These are phyloP conservation scores for Hypoxylon rickii DNA, from an alignment of 495 filamentous ascomycete genomes.

Conservation along the genomic window DNA sequence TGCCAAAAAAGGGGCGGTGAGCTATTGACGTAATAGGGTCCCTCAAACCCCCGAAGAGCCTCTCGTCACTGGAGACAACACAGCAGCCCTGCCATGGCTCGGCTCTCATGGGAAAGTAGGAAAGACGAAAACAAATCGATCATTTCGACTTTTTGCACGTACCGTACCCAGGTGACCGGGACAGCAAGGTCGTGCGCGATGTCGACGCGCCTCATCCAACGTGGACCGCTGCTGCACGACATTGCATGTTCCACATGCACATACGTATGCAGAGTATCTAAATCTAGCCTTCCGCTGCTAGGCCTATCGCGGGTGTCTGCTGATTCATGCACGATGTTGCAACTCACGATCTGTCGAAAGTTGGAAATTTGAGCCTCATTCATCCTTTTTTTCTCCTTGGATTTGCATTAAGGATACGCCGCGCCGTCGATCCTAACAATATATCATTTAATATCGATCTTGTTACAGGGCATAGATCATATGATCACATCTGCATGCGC, in stretches of 20 bases:
- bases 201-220: slow-evolving; percentile 36
- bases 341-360: slow-evolving; percentile 13
- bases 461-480: slow-evolving; percentile 30
- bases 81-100: slow-evolving; percentile 29
- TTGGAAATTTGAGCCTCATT: slow-evolving; percentile 12
- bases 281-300: slow-evolving; percentile 31
- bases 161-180: slow-evolving; percentile 29
- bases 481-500: slow-evolving; percentile 36
- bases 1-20: slow-evolving; percentile 36
- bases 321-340: slow-evolving; percentile 27
- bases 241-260: slow-evolving; percentile 36
- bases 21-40: slow-evolving; percentile 34
- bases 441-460: slow-evolving; percentile 7
- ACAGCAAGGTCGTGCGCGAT: slow-evolving; percentile 27
- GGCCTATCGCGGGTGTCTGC: slow-evolving; percentile 22
- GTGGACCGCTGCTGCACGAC: slow-evolving; percentile 37
- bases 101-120: slow-evolving; percentile 24
- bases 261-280: slow-evolving; percentile 31
- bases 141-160: slow-evolving; percentile 1
- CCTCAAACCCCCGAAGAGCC: slow-evolving; percentile 15
- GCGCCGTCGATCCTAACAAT: slow-evolving; percentile 23
- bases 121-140: slow-evolving; percentile 25
- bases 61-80: slow-evolving; percentile 34
- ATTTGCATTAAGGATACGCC: slow-evolving; percentile 11
- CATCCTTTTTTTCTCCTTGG: slow-evolving; percentile 2